Conservation (phyloP, 345 rosid genomes). For the Pelargonium nanum region DNA sequence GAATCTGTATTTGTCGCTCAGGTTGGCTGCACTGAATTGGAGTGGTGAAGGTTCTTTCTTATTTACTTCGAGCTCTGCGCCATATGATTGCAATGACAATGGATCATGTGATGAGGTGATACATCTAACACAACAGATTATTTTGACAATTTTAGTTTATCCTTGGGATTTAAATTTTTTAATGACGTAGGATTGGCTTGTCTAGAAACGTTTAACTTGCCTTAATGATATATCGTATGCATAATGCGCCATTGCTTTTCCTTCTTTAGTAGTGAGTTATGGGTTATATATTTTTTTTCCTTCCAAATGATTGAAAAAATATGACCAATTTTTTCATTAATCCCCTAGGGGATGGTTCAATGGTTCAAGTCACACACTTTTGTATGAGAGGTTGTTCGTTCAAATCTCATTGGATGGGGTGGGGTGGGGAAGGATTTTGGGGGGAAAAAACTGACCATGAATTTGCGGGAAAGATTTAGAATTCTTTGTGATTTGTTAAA, state of each 20-base stretch:
- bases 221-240: background rate
- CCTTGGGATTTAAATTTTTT: background rate
- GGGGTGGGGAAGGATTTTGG: too few relatives aligned
- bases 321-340: too few relatives aligned
- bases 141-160: background rate
- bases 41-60: constrained; percentile 79
- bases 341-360: too few relatives aligned
- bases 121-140: constrained; percentile 5
- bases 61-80: constrained; percentile 87
- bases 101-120: constrained; percentile 78
- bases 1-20: constrained; percentile 15
- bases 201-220: background rate
- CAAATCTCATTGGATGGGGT: too few relatives aligned
- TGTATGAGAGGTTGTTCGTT: too few relatives aligned
- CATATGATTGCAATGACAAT: constrained; percentile 65
- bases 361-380: too few relatives aligned
- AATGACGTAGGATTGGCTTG: background rate
- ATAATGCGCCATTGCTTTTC: background rate
- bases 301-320: too few relatives aligned
- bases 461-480: too few relatives aligned
- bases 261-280: background rate
- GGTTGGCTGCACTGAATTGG: constrained; percentile 85
- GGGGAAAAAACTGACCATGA: too few relatives aligned
- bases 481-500: too few relatives aligned
- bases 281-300: background rate